These are phyloP conservation scores for Kalmanozyma brasiliensis DNA, from an alignment of 1,284 basidiomycete species.

Conservation along the genomic window DNA sequence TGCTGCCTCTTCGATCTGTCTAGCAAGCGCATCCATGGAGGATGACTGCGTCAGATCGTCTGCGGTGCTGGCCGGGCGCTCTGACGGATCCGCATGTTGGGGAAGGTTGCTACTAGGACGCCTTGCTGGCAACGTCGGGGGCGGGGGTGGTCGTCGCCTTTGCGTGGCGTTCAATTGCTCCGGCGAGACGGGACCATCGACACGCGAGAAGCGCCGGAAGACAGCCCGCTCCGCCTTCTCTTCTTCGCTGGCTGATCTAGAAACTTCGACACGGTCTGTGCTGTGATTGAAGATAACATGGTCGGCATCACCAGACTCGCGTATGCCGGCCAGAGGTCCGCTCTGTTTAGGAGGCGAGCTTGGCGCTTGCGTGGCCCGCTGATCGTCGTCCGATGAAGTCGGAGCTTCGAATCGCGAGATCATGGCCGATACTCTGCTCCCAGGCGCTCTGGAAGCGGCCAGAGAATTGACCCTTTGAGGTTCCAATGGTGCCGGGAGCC, in stretches of 20 bases:
- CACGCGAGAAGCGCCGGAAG: slow-evolving; percentile 23
- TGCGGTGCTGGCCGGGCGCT: not conserved
- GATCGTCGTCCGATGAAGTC: not conserved
- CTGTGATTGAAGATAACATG: slow-evolving; percentile 9
- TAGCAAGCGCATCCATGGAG: slow-evolving; percentile 26
- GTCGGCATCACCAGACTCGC: not conserved
- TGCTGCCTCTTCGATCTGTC: slow-evolving; percentile 32
- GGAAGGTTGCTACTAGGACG: slow-evolving; percentile 11
- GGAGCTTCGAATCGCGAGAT: slow-evolving; percentile 38
- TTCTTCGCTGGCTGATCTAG: not conserved
- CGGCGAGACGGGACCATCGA: not conserved
- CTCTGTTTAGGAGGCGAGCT: slow-evolving; percentile 11
- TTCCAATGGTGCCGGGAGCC: slow-evolving; percentile 35
- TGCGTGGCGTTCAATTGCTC: not conserved
- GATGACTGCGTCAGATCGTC: slow-evolving; percentile 1
- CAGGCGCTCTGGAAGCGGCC: slow-evolving; percentile 6
- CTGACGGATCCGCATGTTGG: slow-evolving; percentile 1
- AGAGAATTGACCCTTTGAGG: slow-evolving; percentile 15
- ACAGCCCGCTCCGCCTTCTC: slow-evolving; percentile 14
- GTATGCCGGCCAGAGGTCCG: not conserved
- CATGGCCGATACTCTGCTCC: slow-evolving; percentile 45
- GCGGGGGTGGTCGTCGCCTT: slow-evolving; percentile 28
- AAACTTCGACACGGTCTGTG: not conserved
- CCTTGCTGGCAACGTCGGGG: slow-evolving; percentile 15
- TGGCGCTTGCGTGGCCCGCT: not conserved